A percentile compares a stretch with the other conserved stretches of the same genome.
Evolutionary conservation across 2,329 filamentous ascomycete species (phyloP).

Genomic region (Diaporthe ampelina): DNA sequence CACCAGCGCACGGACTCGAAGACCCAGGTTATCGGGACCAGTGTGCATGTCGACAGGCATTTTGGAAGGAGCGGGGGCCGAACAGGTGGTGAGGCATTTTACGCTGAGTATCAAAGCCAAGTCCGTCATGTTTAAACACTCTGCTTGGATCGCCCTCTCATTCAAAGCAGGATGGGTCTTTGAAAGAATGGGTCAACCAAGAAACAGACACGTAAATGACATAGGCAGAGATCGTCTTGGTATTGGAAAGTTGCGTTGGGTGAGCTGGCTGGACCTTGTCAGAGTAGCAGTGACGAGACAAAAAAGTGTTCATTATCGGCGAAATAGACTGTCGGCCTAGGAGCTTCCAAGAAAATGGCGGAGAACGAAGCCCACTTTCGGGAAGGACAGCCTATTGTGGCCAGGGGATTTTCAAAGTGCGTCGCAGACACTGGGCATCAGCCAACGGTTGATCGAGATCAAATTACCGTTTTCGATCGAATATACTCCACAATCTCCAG

Average conservation of each 20-base stretch:
- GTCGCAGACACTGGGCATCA: conserved; percentile 13
- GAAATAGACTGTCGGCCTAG: neutral
- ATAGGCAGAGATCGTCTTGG: neutral
- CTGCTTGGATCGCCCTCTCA: neutral
- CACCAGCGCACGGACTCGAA: neutral
- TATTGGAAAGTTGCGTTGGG: neutral
- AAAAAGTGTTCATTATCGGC: conserved; percentile 16
- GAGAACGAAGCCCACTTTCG: neutral
- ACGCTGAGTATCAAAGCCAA: neutral
- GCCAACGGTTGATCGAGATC: conserved; percentile 4
- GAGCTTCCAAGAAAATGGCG: conserved; percentile 13
- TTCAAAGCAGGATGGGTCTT: neutral
- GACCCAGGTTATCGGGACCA: neutral
- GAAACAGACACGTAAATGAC: neutral
- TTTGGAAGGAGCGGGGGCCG: too few relatives aligned
- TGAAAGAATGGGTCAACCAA: neutral
- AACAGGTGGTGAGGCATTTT: neutral
- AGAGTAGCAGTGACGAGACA: neutral
- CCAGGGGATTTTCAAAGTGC: conserved; percentile 12
- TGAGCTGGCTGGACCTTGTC: neutral
- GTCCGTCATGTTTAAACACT: neutral
- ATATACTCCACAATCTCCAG: conserved; percentile 7
- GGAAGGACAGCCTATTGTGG: conserved; percentile 18
- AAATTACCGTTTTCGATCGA: conserved; percentile 9
- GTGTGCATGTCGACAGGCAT: neutral